phyloP scores from a whole-genome alignment of 768 basidiomycete species.

The Leccinellum albellum region DNA sequence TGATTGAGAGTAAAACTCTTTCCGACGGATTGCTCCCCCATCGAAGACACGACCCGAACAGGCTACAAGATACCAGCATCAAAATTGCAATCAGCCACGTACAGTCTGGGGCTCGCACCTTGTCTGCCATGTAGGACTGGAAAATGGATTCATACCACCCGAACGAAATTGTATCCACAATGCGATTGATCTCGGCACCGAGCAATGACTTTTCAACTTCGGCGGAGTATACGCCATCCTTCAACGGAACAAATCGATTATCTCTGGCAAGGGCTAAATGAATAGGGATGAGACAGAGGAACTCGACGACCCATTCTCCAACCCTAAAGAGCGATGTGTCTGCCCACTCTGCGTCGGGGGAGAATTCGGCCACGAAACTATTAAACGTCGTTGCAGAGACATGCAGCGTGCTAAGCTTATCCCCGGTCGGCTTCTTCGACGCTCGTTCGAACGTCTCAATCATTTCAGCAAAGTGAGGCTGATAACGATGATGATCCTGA shows the following conservation, averaged over 20 bases:
- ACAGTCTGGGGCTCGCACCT: slow-evolving; percentile 31
- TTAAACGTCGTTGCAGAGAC: slow-evolving; percentile 31
- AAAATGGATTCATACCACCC: slow-evolving; percentile 67
- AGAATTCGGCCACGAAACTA: slow-evolving; percentile 15
- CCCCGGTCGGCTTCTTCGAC: slow-evolving; percentile 50
- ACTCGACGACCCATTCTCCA: slow-evolving; percentile 61
- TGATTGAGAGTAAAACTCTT: slow-evolving; percentile 59
- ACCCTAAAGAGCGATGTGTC: slow-evolving; percentile 36
- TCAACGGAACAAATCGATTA: slow-evolving; percentile 58
- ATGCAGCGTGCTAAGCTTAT: slow-evolving; percentile 35
- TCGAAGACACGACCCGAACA: slow-evolving; percentile 62
- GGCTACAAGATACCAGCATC: slow-evolving; percentile 33
- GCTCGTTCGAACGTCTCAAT: slow-evolving; percentile 45
- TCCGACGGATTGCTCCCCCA: slow-evolving; percentile 67
- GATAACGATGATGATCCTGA: slow-evolving; percentile 32
- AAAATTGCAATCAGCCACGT: not conserved
- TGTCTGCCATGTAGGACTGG: slow-evolving; percentile 57
- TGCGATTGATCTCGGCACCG: slow-evolving; percentile 54
- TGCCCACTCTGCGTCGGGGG: slow-evolving; percentile 15
- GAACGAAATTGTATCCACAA: slow-evolving; percentile 54
- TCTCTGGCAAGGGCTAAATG: slow-evolving; percentile 59
- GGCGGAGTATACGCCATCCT: slow-evolving; percentile 49
- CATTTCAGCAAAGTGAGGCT: slow-evolving; percentile 41
- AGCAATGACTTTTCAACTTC: slow-evolving; percentile 52
- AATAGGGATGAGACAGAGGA: slow-evolving; percentile 62